phyloP scores from a whole-genome alignment of 371 early-diverging fungal genomes.

The Nematocida minor region DNA sequence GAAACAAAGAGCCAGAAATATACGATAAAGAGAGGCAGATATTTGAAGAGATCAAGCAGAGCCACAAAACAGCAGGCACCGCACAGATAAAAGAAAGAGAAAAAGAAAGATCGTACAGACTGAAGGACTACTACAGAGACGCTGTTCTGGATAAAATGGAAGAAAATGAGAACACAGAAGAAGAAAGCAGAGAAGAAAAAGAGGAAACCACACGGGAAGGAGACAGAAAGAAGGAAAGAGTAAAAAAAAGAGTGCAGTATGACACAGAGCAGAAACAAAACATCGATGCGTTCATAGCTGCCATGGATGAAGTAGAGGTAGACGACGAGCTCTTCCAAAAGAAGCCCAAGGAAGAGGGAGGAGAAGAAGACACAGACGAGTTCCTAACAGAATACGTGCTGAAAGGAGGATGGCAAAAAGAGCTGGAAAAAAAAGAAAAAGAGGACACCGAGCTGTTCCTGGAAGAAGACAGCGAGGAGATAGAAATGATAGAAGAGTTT shows the following conservation, averaged over 20 bases:
- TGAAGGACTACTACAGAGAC: conserved; percentile 43
- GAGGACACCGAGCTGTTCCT: conserved; percentile 7
- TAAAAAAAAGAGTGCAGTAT: background rate
- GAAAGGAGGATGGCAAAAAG: conserved; percentile 30
- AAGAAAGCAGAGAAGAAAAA: background rate
- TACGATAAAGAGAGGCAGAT: background rate
- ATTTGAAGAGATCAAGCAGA: background rate
- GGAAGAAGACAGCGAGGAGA: conserved; percentile 44
- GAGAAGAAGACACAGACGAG: background rate
- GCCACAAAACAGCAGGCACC: background rate
- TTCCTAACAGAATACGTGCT: conserved; percentile 29
- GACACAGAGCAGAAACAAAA: conserved; percentile 2
- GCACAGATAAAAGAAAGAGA: background rate
- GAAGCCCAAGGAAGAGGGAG: background rate
- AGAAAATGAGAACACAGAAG: background rate
- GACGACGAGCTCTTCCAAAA: conserved; percentile 15
- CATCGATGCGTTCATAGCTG: conserved; percentile 8
- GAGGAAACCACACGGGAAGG: background rate
- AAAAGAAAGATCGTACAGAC: background rate
- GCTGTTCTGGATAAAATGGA: background rate
- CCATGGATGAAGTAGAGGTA: background rate
- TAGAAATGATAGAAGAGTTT: conserved; percentile 42
- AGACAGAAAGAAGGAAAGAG: background rate
- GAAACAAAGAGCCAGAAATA: conserved; percentile 28
- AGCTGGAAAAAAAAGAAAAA: background rate